phyloP scores from a whole-genome alignment of 1,139 yeast genomes.

The Yamadazyma conglobata region DNA sequence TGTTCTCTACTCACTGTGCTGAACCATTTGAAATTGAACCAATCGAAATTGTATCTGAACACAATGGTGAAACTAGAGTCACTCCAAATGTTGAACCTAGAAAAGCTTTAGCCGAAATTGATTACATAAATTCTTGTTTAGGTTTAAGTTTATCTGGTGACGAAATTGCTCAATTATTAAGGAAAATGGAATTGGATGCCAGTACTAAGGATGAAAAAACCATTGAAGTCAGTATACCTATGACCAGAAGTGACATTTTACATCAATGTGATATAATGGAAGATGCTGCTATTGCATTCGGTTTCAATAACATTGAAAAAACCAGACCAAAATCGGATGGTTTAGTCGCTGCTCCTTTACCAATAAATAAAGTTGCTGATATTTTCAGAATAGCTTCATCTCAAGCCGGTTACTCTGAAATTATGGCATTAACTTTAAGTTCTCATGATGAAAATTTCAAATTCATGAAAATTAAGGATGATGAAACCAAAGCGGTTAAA shows the following conservation, averaged over 20 bases:
- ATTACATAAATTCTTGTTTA: conserved; percentile 87
- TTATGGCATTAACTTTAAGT: conserved; percentile 89
- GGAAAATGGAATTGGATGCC: conserved; percentile 80
- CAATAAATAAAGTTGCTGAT: conserved; percentile 87
- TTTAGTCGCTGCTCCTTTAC: conserved; percentile 82
- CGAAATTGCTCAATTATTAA: conserved; percentile 65
- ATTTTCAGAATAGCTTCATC: conserved; percentile 88
- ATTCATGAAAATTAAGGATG: conserved; percentile 74
- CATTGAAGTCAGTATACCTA: conserved; percentile 75
- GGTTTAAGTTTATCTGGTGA: conserved; percentile 71
- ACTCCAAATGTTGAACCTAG: conserved; percentile 74
- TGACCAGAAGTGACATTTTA: conserved; percentile 91
- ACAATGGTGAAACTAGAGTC: conserved; percentile 72
- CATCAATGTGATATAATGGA: conserved; percentile 99
- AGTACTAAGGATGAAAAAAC: conserved; percentile 47
- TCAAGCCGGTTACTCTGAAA: conserved; percentile 95
- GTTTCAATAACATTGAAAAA: conserved; percentile 82
- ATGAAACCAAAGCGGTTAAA: conserved; percentile 73
- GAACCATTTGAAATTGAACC: conserved; percentile 86
- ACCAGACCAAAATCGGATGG: conserved; percentile 80
- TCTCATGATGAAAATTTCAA: conserved; percentile 96
- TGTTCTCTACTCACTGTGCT: conserved; percentile 86
- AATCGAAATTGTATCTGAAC: conserved; percentile 77
- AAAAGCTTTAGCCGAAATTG: conserved; percentile 67
- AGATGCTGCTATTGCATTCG: conserved; percentile 96